Evolutionary conservation across 2,329 filamentous ascomycete genomes (phyloP).

Genomic region (Clarireedia sp.): DNA sequence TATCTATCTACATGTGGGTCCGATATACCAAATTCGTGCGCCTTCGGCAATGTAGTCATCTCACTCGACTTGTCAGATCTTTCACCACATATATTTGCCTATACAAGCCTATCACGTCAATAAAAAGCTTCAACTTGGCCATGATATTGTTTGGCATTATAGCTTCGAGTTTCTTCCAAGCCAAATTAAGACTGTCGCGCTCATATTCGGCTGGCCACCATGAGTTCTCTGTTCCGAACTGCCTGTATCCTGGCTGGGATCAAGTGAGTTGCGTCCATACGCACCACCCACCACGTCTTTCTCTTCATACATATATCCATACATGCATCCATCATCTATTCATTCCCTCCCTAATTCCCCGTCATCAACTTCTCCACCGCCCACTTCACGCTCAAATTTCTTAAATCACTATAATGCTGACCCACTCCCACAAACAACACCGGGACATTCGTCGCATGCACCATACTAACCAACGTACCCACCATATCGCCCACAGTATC

Average conservation of each 20-base stretch:
- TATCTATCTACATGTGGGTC: too few relatives aligned
- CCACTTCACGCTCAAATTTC: conserved; percentile 63
- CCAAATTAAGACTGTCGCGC: neutral
- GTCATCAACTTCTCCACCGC: conserved; percentile 56
- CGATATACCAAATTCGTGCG: too few relatives aligned
- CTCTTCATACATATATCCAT: too few relatives aligned
- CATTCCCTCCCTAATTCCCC: conserved; percentile 22
- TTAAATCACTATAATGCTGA: conserved; percentile 60
- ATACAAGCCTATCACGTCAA: conserved; percentile 9
- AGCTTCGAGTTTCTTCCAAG: neutral
- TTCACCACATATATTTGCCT: conserved; percentile 12
- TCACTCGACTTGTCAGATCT: conserved; percentile 5
- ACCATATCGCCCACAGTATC: conserved; percentile 98
- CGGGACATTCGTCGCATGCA: conserved; percentile 93
- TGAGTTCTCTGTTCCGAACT: too few relatives aligned
- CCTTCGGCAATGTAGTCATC: neutral
- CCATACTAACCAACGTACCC: conserved; percentile 85
- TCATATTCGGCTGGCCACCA: too few relatives aligned
- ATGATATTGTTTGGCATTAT: neutral
- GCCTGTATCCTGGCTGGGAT: too few relatives aligned
- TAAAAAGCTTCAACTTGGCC: neutral
- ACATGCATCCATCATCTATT: too few relatives aligned
- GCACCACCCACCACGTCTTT: too few relatives aligned
- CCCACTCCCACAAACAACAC: conserved; percentile 82
- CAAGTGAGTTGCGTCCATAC: too few relatives aligned